A percentile compares a stretch with the other conserved stretches of the same genome.
These are phyloP conservation scores for Rhynchosporium secalis DNA, from an alignment of 2,329 filamentous ascomycete species.

Conservation along the genomic window DNA sequence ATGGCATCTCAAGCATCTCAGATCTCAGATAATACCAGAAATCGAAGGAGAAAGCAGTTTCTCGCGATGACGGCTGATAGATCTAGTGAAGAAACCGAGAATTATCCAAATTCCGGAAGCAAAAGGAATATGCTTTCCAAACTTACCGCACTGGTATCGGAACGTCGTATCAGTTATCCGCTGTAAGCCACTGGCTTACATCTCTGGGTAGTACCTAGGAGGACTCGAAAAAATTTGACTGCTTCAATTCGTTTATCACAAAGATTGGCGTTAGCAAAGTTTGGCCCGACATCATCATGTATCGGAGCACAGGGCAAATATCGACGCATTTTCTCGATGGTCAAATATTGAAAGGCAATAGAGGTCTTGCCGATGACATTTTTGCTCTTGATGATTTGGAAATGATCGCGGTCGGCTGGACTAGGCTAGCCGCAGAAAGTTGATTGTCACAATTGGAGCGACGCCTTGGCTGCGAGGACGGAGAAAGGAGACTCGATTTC, in stretches of 20 bases:
- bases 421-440: background rate
- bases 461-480: background rate
- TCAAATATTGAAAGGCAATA: background rate
- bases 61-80: background rate
- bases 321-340: conserved; percentile 1
- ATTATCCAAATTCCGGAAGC: background rate
- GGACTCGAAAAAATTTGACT: background rate
- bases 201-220: background rate
- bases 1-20: too few species aligned
- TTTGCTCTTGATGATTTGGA: background rate
- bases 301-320: conserved; percentile 2
- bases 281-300: conserved; percentile 11
- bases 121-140: background rate
- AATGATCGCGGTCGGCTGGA: background rate
- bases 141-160: background rate
- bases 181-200: background rate
- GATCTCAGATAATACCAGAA: background rate
- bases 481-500: background rate
- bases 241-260: background rate
- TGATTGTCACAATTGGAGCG: background rate
- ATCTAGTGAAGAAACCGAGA: background rate
- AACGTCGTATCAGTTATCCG: background rate
- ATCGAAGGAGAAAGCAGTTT: background rate
- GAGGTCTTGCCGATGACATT: background rate
- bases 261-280: background rate